Evolutionary conservation across 169 alveolate species (phyloP).

Genomic region (Blepharisma undulans): DNA sequence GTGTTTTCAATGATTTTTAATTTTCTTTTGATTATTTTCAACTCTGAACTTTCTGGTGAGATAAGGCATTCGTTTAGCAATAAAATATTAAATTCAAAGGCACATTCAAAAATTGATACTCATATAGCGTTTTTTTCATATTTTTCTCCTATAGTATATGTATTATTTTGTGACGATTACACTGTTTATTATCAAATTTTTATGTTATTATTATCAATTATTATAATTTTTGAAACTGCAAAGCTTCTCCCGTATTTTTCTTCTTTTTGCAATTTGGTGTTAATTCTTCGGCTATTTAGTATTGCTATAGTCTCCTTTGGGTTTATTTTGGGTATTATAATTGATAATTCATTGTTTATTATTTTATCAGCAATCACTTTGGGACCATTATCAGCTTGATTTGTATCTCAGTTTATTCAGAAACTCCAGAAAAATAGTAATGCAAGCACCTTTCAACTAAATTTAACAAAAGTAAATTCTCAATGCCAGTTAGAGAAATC

Average conservation of each 20-base stretch:
- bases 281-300: not conserved
- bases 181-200: not conserved
- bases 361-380: not conserved
- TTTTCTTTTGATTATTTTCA: not conserved
- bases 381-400: not conserved
- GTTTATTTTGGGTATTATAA: not conserved
- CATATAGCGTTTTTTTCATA: not conserved
- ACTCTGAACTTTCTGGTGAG: not conserved
- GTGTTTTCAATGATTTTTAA: not conserved
- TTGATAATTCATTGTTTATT: not conserved
- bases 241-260: not conserved
- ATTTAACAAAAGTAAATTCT: not conserved
- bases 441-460: not conserved
- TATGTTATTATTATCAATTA: not conserved
- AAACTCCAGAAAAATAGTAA: no score
- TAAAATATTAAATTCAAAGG: not conserved
- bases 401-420: not conserved
- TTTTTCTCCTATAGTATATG: not conserved
- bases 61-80: not conserved
- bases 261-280: not conserved
- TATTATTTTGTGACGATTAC: not conserved
- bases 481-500: not conserved
- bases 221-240: not conserved
- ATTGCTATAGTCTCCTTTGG: not conserved
- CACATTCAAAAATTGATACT: not conserved